Evolutionary conservation across 176 grass and related monocot species (phyloP).

Genomic region (Musa troglodytarum): DNA sequence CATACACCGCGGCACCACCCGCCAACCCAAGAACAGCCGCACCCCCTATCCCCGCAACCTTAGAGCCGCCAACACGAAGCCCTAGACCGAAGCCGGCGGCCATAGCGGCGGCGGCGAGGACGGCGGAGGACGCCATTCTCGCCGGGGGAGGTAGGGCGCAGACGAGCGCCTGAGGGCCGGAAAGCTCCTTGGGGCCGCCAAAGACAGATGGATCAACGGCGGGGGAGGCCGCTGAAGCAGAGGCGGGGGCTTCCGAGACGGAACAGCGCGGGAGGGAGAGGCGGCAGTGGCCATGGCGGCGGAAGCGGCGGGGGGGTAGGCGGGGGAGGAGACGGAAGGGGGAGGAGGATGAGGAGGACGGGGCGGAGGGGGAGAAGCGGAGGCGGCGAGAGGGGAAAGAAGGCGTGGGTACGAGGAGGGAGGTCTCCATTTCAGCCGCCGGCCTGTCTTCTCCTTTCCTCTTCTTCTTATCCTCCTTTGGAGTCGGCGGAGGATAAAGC

Average conservation of each 20-base stretch:
- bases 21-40: conserved; percentile 60
- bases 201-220: conserved; percentile 25
- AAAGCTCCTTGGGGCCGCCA: conserved; percentile 45
- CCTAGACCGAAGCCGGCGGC: conserved; percentile 64
- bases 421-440: conserved; percentile 1
- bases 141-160: conserved; percentile 48
- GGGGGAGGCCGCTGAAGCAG: neutral
- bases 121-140: conserved; percentile 49
- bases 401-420: neutral
- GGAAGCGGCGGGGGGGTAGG: conserved; percentile 8
- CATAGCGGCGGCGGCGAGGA: conserved; percentile 42
- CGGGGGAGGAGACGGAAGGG: conserved; percentile 34
- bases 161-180: conserved; percentile 50
- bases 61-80: conserved; percentile 34
- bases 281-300: conserved; percentile 14
- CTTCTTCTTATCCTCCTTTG: neutral
- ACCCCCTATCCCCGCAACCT: conserved; percentile 30
- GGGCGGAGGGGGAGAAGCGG: conserved; percentile 22
- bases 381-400: conserved; percentile 6
- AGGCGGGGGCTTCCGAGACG: neutral
- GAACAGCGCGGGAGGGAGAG: conserved; percentile 6
- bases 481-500: neutral
- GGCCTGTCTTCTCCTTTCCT: neutral
- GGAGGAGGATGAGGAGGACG: conserved; percentile 19
- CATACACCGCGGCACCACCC: conserved; percentile 36